Conservation (phyloP, 495 filamentous ascomycete species). For the Talaromyces ruber region DNA sequence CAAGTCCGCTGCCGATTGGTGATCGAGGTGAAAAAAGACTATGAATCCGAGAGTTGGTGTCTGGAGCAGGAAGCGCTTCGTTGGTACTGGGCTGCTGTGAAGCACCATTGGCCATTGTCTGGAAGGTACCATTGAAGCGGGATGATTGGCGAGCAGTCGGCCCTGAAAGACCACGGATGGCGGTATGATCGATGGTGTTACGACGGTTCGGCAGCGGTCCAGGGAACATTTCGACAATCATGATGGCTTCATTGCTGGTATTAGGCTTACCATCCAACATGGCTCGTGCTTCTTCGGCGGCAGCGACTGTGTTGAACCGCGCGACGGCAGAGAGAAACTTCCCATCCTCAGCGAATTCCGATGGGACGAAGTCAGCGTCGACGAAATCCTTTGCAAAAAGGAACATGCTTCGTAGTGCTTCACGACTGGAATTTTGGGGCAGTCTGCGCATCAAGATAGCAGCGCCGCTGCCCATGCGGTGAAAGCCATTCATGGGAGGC, state of each 20-base stretch:
- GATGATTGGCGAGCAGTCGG: conserved; percentile 58
- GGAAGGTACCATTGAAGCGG: conserved; percentile 72
- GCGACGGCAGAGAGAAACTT: conserved; percentile 68
- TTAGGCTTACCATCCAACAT: conserved; percentile 76
- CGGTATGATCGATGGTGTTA: conserved; percentile 53
- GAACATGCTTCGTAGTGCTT: conserved; percentile 71
- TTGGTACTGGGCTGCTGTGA: conserved; percentile 42
- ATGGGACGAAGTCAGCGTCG: conserved; percentile 59
- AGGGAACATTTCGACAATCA: conserved; percentile 69
- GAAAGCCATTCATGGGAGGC: conserved; percentile 39
- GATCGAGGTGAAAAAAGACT: conserved; percentile 79
- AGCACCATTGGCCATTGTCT: conserved; percentile 50
- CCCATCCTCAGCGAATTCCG: conserved; percentile 59
- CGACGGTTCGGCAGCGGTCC: conserved; percentile 38
- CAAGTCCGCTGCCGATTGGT: conserved; percentile 66
- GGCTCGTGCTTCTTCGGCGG: conserved; percentile 68
- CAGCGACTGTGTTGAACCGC: conserved; percentile 59
- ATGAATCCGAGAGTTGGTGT: conserved; percentile 55
- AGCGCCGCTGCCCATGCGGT: conserved; percentile 25
- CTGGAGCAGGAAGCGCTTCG: conserved; percentile 49
- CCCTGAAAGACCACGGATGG: conserved; percentile 40
- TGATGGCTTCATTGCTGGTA: conserved; percentile 60
- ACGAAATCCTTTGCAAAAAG: conserved; percentile 78
- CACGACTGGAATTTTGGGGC: conserved; percentile 61
- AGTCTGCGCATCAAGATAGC: conserved; percentile 69